These are phyloP conservation scores for Apiospora rasikravindrae DNA, from an alignment of 2,329 filamentous ascomycete species.

Conservation along the genomic window DNA sequence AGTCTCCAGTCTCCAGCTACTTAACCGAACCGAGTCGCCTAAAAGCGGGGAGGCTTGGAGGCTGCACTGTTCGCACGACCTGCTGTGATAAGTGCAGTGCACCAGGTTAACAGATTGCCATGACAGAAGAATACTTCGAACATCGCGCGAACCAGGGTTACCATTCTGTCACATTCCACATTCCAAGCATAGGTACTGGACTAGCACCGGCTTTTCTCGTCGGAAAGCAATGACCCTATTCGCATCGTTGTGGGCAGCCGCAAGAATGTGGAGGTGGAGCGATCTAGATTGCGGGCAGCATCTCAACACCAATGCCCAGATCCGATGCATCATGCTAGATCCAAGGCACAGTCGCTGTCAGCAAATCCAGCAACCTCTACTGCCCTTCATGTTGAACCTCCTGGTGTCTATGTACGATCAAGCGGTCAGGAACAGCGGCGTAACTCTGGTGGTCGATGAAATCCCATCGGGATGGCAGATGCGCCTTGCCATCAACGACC, in stretches of 20 bases:
- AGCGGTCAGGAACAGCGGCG: background rate
- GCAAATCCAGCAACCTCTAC: background rate
- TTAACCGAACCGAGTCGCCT: background rate
- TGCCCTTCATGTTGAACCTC: background rate
- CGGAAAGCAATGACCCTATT: no score
- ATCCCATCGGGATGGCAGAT: background rate
- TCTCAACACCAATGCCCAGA: background rate
- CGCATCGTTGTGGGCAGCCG: no score
- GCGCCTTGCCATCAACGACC: background rate
- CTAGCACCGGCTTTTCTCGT: no score
- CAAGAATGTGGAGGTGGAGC: background rate
- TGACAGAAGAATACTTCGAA: no score
- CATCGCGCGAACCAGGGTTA: no score
- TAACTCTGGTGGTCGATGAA: background rate
- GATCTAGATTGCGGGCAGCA: background rate
- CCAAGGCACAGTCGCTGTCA: background rate
- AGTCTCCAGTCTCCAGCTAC: no score
- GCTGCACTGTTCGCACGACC: background rate
- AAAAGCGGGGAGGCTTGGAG: background rate
- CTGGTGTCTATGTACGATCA: background rate
- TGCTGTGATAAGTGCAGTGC: background rate
- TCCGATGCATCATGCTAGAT: background rate
- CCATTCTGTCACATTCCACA: no score
- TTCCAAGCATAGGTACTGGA: no score
- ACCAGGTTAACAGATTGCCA: no score